These are phyloP conservation scores for Alternaria ventricosa DNA, from an alignment of 2,329 filamentous ascomycete genomes.

Conservation along the genomic window DNA sequence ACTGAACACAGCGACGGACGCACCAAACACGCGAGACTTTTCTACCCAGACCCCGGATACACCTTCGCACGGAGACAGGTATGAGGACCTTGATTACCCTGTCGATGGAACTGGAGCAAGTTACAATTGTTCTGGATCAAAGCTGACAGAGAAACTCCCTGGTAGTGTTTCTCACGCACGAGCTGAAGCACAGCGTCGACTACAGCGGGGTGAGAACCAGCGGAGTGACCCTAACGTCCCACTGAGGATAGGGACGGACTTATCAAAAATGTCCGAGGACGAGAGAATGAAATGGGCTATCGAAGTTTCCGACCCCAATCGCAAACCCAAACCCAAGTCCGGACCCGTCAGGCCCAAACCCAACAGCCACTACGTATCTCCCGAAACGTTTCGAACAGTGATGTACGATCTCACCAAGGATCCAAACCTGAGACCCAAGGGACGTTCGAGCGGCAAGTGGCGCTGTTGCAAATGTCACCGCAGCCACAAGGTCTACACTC, in stretches of 20 bases:
- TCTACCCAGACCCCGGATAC: neutral
- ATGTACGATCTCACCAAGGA: neutral
- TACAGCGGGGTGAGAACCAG: neutral
- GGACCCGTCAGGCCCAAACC: neutral
- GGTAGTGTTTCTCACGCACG: slow-evolving; percentile 9
- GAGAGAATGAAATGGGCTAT: neutral
- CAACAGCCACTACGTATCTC: neutral
- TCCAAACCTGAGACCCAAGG: neutral
- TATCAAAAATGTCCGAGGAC: neutral
- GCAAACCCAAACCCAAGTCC: neutral
- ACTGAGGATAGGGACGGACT: neutral
- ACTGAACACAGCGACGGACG: neutral
- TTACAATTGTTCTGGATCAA: too few relatives aligned
- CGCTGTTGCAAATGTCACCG: slow-evolving; percentile 15
- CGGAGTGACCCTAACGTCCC: neutral
- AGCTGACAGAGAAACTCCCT: slow-evolving; percentile 1
- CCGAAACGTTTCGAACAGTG: neutral
- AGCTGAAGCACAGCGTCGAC: slow-evolving; percentile 1
- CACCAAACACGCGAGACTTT: neutral
- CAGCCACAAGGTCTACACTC: slow-evolving; percentile 10
- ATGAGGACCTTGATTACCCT: neutral
- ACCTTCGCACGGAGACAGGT: neutral
- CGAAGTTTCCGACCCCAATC: neutral
- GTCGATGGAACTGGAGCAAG: neutral
- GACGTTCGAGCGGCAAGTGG: slow-evolving; percentile 9